Percentiles rank a stretch among this genome's conserved stretches.
Conservation (phyloP, 129 eudicot species). For the Scalesia atractyloides region DNA sequence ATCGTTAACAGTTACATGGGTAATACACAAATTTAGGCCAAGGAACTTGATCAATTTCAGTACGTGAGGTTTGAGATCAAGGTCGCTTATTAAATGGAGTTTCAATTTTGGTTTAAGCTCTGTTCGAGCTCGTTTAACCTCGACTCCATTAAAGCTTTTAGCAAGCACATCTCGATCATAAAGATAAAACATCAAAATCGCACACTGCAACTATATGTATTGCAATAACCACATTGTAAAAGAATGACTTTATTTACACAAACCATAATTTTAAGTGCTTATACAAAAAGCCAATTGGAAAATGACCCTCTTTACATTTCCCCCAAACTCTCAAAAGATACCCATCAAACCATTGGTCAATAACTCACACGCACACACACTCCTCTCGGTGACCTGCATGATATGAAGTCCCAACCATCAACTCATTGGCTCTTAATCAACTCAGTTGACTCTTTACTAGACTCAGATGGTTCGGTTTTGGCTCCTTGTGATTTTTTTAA, state of each 20-base stretch:
- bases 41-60: no score
- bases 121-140: not conserved
- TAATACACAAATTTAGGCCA: no score
- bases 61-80: no score
- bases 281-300: not conserved
- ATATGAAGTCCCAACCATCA: slow-evolving; percentile 33
- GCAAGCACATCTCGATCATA: not conserved
- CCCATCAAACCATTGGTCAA: not conserved
- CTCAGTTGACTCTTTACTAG: slow-evolving; percentile 33
- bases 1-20: no score
- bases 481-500: slow-evolving; percentile 67
- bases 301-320: no score
- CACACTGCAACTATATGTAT: not conserved
- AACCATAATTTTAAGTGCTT: slow-evolving; percentile 7
- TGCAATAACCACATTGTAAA: not conserved
- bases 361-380: not conserved
- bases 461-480: slow-evolving; percentile 58
- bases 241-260: slow-evolving; percentile 16
- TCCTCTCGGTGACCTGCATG: not conserved
- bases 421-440: not conserved
- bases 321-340: not conserved
- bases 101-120: no score
- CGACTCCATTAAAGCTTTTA: not conserved
- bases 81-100: no score
- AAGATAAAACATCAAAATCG: not conserved